Evolutionary conservation across 768 basidiomycete genomes (phyloP).

Genomic region (Podaxis pistillaris): DNA sequence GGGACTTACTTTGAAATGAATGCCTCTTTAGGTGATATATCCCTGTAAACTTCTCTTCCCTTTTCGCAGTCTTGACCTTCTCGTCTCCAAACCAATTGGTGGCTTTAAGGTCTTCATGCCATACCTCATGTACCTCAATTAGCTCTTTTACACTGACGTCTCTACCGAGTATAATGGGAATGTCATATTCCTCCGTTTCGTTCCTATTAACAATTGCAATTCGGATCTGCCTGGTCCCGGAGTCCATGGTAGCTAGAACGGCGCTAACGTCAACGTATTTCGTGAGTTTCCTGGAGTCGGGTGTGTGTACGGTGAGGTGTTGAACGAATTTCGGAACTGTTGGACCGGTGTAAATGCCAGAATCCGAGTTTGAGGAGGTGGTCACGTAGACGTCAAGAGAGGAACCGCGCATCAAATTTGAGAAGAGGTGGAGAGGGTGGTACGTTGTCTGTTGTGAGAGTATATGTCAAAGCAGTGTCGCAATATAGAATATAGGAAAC

Average conservation of each 20-base stretch:
- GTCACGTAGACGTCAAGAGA: slow-evolving; percentile 38
- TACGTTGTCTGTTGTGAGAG: slow-evolving; percentile 40
- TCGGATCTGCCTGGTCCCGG: slow-evolving; percentile 36
- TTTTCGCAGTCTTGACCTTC: slow-evolving; percentile 33
- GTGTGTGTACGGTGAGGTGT: slow-evolving; percentile 32
- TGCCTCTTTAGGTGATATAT: slow-evolving; percentile 39
- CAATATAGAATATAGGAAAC: too few relatives aligned
- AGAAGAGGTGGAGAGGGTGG: slow-evolving; percentile 52
- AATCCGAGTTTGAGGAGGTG: slow-evolving; percentile 22
- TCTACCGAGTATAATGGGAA: slow-evolving; percentile 39
- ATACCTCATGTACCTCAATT: slow-evolving; percentile 49
- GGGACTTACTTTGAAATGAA: slow-evolving; percentile 42
- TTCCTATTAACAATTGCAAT: slow-evolving; percentile 54
- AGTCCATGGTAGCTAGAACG: slow-evolving; percentile 29
- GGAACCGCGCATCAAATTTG: slow-evolving; percentile 52
- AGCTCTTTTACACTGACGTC: slow-evolving; percentile 19
- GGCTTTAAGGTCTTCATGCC: slow-evolving; percentile 43
- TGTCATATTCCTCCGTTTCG: slow-evolving; percentile 33
- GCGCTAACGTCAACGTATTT: slow-evolving; percentile 51
- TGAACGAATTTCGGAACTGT: slow-evolving; percentile 55
- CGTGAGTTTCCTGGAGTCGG: slow-evolving; percentile 31
- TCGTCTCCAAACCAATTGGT: slow-evolving; percentile 44
- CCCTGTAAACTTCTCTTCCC: slow-evolving; percentile 31
- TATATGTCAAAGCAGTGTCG: too few relatives aligned
- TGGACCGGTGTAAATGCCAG: slow-evolving; percentile 33